Evolutionary conservation across 768 basidiomycete genomes (phyloP).

Genomic region (Hypholoma sublateritium): DNA sequence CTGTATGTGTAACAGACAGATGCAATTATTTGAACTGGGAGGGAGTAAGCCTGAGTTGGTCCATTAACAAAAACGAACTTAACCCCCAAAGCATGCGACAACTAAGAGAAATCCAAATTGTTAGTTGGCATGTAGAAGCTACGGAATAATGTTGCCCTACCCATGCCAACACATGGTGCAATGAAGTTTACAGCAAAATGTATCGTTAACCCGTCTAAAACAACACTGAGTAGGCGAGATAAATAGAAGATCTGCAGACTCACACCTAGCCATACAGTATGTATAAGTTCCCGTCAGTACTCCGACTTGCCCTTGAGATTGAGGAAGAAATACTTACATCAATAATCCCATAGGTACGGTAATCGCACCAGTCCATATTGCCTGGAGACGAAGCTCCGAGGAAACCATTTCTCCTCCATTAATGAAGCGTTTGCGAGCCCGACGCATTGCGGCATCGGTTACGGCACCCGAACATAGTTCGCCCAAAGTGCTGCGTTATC

Average conservation of each 20-base stretch:
- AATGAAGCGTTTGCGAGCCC: constrained; percentile 28
- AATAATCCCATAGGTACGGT: constrained; percentile 33
- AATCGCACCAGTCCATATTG: constrained; percentile 39
- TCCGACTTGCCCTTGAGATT: too few relatives aligned
- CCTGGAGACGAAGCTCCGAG: constrained; percentile 34
- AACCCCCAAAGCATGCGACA: constrained; percentile 38
- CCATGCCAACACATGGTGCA: constrained; percentile 39
- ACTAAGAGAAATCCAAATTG: constrained; percentile 17
- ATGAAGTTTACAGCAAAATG: constrained; percentile 33
- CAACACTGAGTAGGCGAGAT: constrained; percentile 1
- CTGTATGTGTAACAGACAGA: constrained; percentile 40
- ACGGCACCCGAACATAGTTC: constrained; percentile 37
- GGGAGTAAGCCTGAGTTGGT: not conserved
- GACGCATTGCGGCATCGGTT: constrained; percentile 35
- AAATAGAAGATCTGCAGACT: not conserved
- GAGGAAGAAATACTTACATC: constrained; percentile 23
- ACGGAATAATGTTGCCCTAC: constrained; percentile 16
- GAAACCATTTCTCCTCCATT: constrained; percentile 23
- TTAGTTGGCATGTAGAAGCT: not conserved
- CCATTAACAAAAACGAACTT: constrained; percentile 3
- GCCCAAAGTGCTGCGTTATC: constrained; percentile 25
- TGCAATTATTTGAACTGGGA: constrained; percentile 33
- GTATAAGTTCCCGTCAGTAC: too few relatives aligned
- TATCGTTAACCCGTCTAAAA: constrained; percentile 32
- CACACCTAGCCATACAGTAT: constrained; percentile 4